Percentiles rank a stretch among this genome's conserved stretches.
Conservation (phyloP, 2,329 filamentous ascomycete species). For the Aspergillus sp. region DNA sequence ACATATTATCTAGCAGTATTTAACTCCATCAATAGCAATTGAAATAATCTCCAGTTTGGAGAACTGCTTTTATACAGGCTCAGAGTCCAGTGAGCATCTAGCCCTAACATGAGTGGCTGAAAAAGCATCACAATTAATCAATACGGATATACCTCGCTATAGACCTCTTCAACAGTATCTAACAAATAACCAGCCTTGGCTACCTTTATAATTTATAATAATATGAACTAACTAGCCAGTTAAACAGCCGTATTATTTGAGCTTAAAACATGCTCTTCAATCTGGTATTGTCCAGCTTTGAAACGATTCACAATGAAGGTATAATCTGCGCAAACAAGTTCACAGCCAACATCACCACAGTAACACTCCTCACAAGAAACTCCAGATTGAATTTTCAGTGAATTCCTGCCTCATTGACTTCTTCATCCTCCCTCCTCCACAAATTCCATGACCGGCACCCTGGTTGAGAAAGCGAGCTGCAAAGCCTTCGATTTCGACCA, state of each 20-base stretch:
- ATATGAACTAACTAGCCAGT: neutral
- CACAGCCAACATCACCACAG: neutral
- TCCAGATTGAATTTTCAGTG: neutral
- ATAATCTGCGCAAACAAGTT: constrained; percentile 3
- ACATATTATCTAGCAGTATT: too few relatives aligned
- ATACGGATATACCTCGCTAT: too few relatives aligned
- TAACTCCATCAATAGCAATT: too few relatives aligned
- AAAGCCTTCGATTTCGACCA: neutral
- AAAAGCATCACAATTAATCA: too few relatives aligned
- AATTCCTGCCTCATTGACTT: neutral
- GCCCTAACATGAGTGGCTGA: too few relatives aligned
- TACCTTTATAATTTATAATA: too few relatives aligned
- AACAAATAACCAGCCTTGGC: too few relatives aligned
- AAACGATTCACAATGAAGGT: neutral
- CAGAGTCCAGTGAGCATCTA: too few relatives aligned
- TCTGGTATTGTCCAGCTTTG: neutral
- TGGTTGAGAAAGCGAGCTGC: neutral
- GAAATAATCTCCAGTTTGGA: too few relatives aligned
- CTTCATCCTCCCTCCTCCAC: neutral
- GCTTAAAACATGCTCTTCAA: neutral
- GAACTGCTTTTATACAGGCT: too few relatives aligned
- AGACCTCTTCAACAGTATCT: too few relatives aligned
- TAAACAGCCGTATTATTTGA: neutral
- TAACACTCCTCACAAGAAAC: neutral
- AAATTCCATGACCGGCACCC: neutral